Conservation (phyloP, 768 basidiomycete genomes). For the Serendipita sp. region DNA sequence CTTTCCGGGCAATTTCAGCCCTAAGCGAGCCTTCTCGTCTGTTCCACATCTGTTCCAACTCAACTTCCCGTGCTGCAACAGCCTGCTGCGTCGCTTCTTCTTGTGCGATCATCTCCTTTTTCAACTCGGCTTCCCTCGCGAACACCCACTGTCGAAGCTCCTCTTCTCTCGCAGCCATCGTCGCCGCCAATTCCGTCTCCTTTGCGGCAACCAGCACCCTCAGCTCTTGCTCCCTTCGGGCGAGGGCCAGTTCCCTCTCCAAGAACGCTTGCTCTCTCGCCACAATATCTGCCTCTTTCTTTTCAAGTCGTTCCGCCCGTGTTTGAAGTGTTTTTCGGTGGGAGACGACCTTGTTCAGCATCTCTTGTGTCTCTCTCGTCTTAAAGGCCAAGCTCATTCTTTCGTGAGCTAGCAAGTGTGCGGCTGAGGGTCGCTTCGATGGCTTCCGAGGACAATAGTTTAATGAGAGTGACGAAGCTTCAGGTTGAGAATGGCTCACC, state of each 20-base stretch:
- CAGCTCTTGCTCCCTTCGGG: constrained; percentile 10
- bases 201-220: constrained; percentile 7
- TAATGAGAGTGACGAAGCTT: constrained; percentile 3
- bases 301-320: constrained; percentile 30
- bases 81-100: constrained; percentile 4
- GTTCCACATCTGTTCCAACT: constrained; percentile 3
- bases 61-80: constrained; percentile 2
- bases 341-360: constrained; percentile 28
- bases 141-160: constrained; percentile 48
- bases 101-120: background rate
- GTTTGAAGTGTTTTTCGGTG: constrained; percentile 17
- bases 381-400: constrained; percentile 53
- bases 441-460: constrained; percentile 29
- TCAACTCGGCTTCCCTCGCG: constrained; percentile 16
- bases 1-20: constrained; percentile 42
- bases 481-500: constrained; percentile 25
- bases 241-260: constrained; percentile 28
- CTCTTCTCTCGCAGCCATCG: constrained; percentile 37
- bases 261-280: constrained; percentile 49
- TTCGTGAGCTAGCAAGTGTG: constrained; percentile 67
- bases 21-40: constrained; percentile 53
- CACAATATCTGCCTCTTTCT: constrained; percentile 18
- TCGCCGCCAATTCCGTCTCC: background rate
- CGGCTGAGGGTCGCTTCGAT: constrained; percentile 70
- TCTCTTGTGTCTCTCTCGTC: constrained; percentile 60